Percentiles rank a stretch among this genome's conserved stretches.
These are phyloP conservation scores for Bruguiera parviflora DNA, from an alignment of 345 rosid genomes.

Conservation along the genomic window DNA sequence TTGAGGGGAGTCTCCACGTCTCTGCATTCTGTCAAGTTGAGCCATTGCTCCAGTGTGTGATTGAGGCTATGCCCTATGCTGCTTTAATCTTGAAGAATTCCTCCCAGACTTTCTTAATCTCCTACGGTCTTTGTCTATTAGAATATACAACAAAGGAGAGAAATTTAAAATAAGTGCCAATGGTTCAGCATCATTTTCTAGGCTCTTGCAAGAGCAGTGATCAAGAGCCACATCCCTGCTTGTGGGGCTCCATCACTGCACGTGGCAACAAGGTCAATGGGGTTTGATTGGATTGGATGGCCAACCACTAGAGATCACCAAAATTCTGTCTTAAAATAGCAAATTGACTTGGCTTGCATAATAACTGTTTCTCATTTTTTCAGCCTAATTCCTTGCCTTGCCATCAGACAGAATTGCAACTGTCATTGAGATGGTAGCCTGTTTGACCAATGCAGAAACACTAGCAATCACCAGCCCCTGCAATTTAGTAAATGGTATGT, in stretches of 20 bases:
- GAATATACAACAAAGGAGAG: slow-evolving; percentile 1
- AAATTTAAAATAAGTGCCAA: slow-evolving; percentile 22
- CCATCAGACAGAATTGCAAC: no score
- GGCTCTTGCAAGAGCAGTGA: slow-evolving; percentile 29
- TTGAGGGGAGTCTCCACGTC: slow-evolving; percentile 31
- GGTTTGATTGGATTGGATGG: not conserved
- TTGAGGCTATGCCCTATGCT: slow-evolving; percentile 13
- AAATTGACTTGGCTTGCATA: slow-evolving; percentile 17
- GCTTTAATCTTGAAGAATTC: slow-evolving; percentile 9
- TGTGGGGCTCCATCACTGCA: slow-evolving; percentile 26
- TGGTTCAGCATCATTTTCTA: slow-evolving; percentile 31
- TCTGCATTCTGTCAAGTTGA: slow-evolving; percentile 31
- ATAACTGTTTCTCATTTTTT: slow-evolving; percentile 5
- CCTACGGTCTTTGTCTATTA: slow-evolving; percentile 3
- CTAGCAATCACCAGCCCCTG: no score
- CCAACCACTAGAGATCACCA: not conserved
- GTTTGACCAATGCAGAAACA: no score
- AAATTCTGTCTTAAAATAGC: slow-evolving; percentile 16
- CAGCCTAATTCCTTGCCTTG: not conserved
- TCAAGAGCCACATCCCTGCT: slow-evolving; percentile 14
- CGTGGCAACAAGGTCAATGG: slow-evolving; percentile 14
- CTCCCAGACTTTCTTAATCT: slow-evolving; percentile 12
- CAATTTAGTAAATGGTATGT: no score
- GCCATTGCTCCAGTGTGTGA: slow-evolving; percentile 25
- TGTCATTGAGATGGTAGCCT: no score